Base-by-base conservation (phyloP, 164 flowering plant species). In the Brasenia schreberi region DNA sequence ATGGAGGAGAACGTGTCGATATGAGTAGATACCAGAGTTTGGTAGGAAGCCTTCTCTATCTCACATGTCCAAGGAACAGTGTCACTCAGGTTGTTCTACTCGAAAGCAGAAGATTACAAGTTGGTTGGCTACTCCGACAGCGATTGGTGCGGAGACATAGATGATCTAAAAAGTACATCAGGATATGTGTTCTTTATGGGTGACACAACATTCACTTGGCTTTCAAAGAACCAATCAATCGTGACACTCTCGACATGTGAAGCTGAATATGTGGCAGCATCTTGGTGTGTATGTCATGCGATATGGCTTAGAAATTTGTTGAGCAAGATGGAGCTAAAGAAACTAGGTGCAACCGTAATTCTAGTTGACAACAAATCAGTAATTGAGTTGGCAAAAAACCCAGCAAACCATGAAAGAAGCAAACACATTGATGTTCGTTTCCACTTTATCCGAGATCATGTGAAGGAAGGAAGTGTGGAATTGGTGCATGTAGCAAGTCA, bases 1-100 rank as follows among this genome's bases (percentile, higher is more conserved):
- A 19, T 23, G 58, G 52, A 49, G 42, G 67, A 56, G 59, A 1
- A 6, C 5, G 2, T 12, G 71, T 71, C 18, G 62, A 73, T 69
- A 63, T 39, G 44, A 69, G 69, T 5, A 18, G 43, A 5, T 77
- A 71, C 66, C 69, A 67, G 65, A 67, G 66, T 23, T 27, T 77
- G 45, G 73, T 76, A 5, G 77, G 77, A 0, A 74, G 76, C 64
- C 59, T 79, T n/a, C 61, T 69, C 75, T 79, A 76, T 53, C 67
- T 76, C 56, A 74, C 75, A 7, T 42, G 67, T 75, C 6, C 18
- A 63, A 45, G 69, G 72, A 11, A 70, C 70, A 19, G 64, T 53
- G 14, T 45, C 52, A 11, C 42, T 17, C 62, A 49, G 69, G 23
- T 18, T 78, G 7, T 52, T 59, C 19, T 74, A 68, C 17, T 66